Percentiles rank a stretch among this genome's conserved stretches.
Evolutionary conservation across 345 rosid species (phyloP).

Genomic region (Melaleuca alternifolia): DNA sequence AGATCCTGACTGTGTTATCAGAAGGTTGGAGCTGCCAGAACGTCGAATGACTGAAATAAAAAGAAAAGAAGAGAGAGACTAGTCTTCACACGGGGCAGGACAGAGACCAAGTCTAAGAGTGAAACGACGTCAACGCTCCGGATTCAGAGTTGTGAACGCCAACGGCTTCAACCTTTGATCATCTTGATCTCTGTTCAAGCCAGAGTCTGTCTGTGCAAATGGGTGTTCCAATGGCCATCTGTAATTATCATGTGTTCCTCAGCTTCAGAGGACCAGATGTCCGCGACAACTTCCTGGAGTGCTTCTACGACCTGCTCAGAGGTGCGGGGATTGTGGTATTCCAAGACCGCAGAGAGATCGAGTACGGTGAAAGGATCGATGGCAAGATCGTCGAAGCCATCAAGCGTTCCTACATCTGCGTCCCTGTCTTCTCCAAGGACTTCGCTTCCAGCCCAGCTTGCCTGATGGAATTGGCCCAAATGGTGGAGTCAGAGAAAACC

Average conservation of each 20-base stretch:
- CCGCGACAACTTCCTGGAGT: rapidly evolving
- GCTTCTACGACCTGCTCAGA: background rate
- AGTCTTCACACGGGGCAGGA: no score
- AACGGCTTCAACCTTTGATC: background rate
- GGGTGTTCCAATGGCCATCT: background rate
- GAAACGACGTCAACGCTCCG: background rate
- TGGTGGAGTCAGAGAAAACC: background rate
- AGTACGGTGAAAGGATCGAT: background rate
- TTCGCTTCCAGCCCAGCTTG: background rate
- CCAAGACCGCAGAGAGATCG: background rate
- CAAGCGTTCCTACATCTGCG: background rate
- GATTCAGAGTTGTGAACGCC: background rate
- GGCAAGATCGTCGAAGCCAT: background rate
- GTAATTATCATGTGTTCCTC: background rate
- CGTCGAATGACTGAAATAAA: no score
- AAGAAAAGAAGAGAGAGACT: no score
- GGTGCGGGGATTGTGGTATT: background rate
- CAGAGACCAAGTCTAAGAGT: no score
- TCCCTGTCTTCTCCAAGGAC: background rate
- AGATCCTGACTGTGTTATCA: no score
- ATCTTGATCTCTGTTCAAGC: background rate
- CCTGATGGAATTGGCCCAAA: background rate
- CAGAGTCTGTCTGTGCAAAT: background rate
- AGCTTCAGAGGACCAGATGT: background rate
- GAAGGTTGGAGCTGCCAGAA: no score